phyloP scores from a whole-genome alignment of 2,329 filamentous ascomycete species.

The Huntiella decipiens region DNA sequence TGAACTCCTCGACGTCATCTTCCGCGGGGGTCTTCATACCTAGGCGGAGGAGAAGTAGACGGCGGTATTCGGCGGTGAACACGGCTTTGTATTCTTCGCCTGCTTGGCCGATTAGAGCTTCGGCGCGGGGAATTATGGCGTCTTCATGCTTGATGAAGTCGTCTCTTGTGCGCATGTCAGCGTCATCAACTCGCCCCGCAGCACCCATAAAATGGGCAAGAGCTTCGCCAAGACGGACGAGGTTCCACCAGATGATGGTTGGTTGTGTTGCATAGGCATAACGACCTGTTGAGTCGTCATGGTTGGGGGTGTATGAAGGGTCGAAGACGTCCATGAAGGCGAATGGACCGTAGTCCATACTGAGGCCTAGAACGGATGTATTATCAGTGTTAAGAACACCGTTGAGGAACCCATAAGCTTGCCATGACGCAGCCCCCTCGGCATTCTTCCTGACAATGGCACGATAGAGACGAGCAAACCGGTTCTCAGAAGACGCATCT shows the following conservation, averaged over 20 bases:
- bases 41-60: conserved; percentile 60
- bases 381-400: conserved; percentile 97
- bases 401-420: conserved; percentile 98
- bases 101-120: conserved; percentile 59
- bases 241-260: conserved; percentile 96
- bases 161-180: conserved; percentile 31
- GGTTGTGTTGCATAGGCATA: conserved; percentile 92
- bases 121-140: conserved; percentile 55
- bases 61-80: conserved; percentile 79
- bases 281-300: conserved; percentile 72
- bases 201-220: conserved; percentile 76
- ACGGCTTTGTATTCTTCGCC: conserved; percentile 79
- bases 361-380: conserved; percentile 74
- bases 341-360: conserved; percentile 89
- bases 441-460: conserved; percentile 78
- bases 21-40: conserved; percentile 48
- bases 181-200: conserved; percentile 51
- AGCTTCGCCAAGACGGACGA: conserved; percentile 76
- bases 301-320: conserved; percentile 84
- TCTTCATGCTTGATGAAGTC: conserved; percentile 25
- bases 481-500: conserved; percentile 54
- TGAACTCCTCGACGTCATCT: conserved; percentile 69
- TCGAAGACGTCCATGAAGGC: conserved; percentile 97
- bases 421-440: conserved; percentile 76
- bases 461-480: conserved; percentile 71